phyloP scores from a whole-genome alignment of 2,329 filamentous ascomycete species.

The Fusarium coicis region DNA sequence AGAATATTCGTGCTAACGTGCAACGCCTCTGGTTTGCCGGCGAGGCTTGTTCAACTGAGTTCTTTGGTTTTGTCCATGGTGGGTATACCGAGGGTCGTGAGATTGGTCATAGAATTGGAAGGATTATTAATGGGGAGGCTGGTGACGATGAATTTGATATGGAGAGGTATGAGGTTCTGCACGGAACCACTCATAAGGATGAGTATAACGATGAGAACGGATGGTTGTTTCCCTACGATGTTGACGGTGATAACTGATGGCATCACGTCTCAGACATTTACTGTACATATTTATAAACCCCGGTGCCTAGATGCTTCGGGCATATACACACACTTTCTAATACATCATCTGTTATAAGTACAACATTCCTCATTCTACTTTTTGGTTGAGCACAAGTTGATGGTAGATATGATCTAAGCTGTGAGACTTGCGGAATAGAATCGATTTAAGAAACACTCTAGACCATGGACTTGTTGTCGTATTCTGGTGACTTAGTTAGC shows the following conservation, averaged over 20 bases:
- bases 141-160: not conserved
- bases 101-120: not conserved
- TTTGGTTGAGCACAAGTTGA: too few relatives aligned
- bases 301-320: not conserved
- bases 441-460: too few relatives aligned
- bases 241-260: not conserved
- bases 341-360: not conserved
- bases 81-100: not conserved
- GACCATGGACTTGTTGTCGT: not conserved
- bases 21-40: not conserved
- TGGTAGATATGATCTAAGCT: not conserved
- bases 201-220: not conserved
- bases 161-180: not conserved
- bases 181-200: not conserved
- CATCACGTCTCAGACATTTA: not conserved
- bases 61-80: not conserved
- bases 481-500: not conserved
- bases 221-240: not conserved
- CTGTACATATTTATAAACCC: not conserved
- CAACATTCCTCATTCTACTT: rapidly evolving
- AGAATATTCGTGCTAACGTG: constrained; percentile 60
- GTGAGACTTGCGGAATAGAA: not conserved
- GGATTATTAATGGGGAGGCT: not conserved
- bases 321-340: not conserved
- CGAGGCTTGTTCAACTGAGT: not conserved